These are phyloP conservation scores for Tolypocladium sp. DNA, from an alignment of 2,329 filamentous ascomycete species.

Conservation along the genomic window DNA sequence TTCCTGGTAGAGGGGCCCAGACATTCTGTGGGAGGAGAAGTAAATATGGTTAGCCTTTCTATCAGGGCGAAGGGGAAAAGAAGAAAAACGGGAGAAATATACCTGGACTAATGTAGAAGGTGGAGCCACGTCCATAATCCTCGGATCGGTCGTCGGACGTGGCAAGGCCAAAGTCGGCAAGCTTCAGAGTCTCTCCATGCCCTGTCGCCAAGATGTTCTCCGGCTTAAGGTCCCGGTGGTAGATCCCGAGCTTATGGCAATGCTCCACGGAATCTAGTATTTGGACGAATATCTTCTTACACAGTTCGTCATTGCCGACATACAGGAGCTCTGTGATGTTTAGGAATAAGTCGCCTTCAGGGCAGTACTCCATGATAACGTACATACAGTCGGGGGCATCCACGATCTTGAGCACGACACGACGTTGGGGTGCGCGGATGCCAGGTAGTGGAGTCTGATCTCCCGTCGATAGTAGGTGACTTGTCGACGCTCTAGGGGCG, in stretches of 20 bases:
- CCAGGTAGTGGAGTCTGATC: conserved; percentile 83
- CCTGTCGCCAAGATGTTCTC: conserved; percentile 95
- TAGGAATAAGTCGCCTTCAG: conserved; percentile 91
- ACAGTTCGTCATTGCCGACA: conserved; percentile 82
- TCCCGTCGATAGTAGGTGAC: conserved; percentile 86
- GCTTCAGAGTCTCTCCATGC: conserved; percentile 80
- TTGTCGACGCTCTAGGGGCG: conserved; percentile 72
- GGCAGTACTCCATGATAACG: conserved; percentile 94
- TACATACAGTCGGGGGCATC: conserved; percentile 88
- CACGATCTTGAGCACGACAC: conserved; percentile 90
- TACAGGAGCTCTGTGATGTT: conserved; percentile 96
- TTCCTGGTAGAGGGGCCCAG: conserved; percentile 66
- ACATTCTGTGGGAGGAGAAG: conserved; percentile 58
- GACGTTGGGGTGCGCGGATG: conserved; percentile 84
- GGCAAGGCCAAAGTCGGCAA: conserved; percentile 95
- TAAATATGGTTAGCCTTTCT: conserved; percentile 5
- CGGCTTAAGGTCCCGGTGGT: conserved; percentile 94
- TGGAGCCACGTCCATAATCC: conserved; percentile 96
- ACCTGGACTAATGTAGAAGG: conserved; percentile 99
- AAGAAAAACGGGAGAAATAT: conserved; percentile 25
- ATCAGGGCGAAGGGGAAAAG: conserved; percentile 4
- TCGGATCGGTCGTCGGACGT: conserved; percentile 76
- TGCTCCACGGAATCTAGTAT: conserved; percentile 93
- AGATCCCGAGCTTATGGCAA: conserved; percentile 89
- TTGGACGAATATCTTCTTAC: conserved; percentile 83